These are phyloP conservation scores for Suillus weaverae DNA, from an alignment of 768 basidiomycete species.

Conservation along the genomic window DNA sequence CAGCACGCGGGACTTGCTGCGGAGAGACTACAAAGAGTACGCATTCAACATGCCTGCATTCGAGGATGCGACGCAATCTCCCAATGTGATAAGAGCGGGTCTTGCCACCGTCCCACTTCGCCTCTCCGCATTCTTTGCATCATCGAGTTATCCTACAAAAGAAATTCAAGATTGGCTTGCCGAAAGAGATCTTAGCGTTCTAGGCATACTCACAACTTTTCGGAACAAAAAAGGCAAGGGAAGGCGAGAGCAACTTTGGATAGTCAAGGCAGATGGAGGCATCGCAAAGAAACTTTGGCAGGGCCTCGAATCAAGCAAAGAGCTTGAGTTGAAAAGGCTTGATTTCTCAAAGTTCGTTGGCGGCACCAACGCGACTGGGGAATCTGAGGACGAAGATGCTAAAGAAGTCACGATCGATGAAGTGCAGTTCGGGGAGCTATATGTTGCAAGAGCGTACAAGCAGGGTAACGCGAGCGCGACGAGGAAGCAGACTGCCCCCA, in stretches of 20 bases:
- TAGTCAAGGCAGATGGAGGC: constrained; percentile 43
- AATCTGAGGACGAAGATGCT: constrained; percentile 16
- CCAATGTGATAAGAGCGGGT: constrained; percentile 56
- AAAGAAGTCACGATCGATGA: constrained; percentile 13
- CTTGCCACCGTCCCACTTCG: constrained; percentile 80
- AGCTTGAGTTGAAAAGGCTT: constrained; percentile 51
- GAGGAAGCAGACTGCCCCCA: constrained; percentile 66
- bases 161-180: constrained; percentile 58
- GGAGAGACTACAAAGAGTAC: constrained; percentile 97
- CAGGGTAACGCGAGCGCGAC: constrained; percentile 65
- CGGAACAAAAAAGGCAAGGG: constrained; percentile 52
- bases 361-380: not conserved
- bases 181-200: constrained; percentile 60
- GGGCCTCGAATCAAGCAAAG: constrained; percentile 57
- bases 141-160: constrained; percentile 16
- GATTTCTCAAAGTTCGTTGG: constrained; percentile 18
- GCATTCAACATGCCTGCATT: constrained; percentile 40
- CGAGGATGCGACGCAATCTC: constrained; percentile 24
- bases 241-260: constrained; percentile 66
- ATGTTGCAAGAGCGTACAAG: constrained; percentile 53
- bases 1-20: constrained; percentile 71
- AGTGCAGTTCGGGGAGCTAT: constrained; percentile 24
- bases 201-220: constrained; percentile 83
- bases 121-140: constrained; percentile 46
- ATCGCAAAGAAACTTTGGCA: constrained; percentile 48